phyloP scores from a whole-genome alignment of 1,284 basidiomycete genomes.

The Ceratorhiza oryzae-sativae region DNA sequence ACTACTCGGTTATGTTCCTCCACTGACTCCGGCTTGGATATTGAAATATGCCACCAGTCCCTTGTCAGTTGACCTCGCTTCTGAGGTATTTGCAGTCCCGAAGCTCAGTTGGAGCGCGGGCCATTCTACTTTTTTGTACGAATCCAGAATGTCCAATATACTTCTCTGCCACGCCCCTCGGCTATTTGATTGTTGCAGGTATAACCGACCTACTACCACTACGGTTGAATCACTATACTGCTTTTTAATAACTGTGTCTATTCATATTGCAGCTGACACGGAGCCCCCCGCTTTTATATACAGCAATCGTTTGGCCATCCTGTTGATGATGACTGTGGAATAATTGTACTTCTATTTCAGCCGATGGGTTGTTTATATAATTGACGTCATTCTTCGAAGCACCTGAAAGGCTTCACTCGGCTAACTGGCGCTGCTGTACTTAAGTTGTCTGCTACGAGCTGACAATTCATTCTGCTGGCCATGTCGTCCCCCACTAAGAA shows the following conservation, averaged over 20 bases:
- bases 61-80: conserved; percentile 12
- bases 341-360: neutral
- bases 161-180: neutral
- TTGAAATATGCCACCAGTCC: conserved; percentile 7
- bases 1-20: neutral
- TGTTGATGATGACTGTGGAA: neutral
- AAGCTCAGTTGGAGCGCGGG: neutral
- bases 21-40: neutral
- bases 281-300: neutral
- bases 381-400: conserved; percentile 15
- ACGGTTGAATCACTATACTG: no score
- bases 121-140: neutral
- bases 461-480: neutral
- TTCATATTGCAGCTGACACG: no score
- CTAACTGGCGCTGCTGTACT: conserved; percentile 8
- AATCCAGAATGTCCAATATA: neutral
- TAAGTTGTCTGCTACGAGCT: neutral
- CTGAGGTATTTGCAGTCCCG: neutral
- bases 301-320: neutral
- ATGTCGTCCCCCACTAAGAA: conserved; percentile 3
- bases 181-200: no score
- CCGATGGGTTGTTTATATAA: neutral
- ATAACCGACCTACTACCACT: no score
- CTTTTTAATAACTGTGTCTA: no score
- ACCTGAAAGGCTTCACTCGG: conserved; percentile 8